phyloP scores from a whole-genome alignment of 805 yeast species.

The Aciculoconidium aculeatum region DNA sequence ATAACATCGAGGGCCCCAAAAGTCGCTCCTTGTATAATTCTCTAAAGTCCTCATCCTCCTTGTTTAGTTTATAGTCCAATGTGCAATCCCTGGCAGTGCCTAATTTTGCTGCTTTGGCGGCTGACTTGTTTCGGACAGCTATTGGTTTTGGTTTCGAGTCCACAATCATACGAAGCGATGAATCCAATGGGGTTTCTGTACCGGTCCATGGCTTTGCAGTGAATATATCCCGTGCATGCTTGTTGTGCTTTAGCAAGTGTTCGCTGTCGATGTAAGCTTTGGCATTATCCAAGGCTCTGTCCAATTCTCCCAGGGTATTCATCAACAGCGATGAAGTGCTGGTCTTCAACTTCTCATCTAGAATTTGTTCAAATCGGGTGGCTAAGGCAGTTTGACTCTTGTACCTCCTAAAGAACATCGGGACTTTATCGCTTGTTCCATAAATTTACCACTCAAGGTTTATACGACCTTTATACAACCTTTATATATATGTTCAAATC shows the following conservation, averaged over 20 bases:
- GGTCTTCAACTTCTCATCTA: slow-evolving; percentile 13
- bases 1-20: slow-evolving; percentile 48
- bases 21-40: slow-evolving; percentile 61
- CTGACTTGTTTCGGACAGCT: slow-evolving; percentile 6
- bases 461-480: too few species aligned
- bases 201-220: slow-evolving; percentile 56
- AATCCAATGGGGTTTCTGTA: slow-evolving; percentile 40
- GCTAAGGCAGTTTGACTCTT: slow-evolving; percentile 19
- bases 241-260: slow-evolving; percentile 18
- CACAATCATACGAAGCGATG: slow-evolving; percentile 48
- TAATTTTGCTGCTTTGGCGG: neutral
- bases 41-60: slow-evolving; percentile 44
- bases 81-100: slow-evolving; percentile 56
- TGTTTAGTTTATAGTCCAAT: slow-evolving; percentile 55
- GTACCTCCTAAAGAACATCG: neutral
- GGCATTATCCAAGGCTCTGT: slow-evolving; percentile 7
- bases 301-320: too few species aligned
- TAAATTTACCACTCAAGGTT: too few species aligned
- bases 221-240: slow-evolving; percentile 32
- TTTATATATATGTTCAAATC: slow-evolving; percentile 34
- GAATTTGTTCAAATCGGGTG: slow-evolving; percentile 27
- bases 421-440: too few species aligned
- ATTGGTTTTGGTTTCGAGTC: slow-evolving; percentile 43
- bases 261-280: slow-evolving; percentile 26
- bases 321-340: too few species aligned